A percentile compares a stretch with the other conserved stretches of the same genome.
These are phyloP conservation scores for Stagonosporopsis rhizophila DNA, from an alignment of 2,329 filamentous ascomycete species.

Conservation along the genomic window DNA sequence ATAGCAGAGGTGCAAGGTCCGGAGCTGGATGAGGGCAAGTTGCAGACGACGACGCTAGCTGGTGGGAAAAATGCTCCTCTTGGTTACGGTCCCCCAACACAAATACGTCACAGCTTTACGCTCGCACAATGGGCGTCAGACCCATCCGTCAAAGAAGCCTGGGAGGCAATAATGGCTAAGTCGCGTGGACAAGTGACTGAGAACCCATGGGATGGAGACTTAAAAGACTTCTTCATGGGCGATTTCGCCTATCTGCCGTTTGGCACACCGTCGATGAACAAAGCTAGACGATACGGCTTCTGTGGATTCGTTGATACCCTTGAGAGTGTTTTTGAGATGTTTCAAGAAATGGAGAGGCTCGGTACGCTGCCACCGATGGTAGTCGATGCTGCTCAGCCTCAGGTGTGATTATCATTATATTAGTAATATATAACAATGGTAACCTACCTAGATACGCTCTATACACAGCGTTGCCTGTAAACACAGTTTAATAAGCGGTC, in stretches of 20 bases:
- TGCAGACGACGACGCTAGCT: background rate
- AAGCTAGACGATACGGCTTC: constrained; percentile 20
- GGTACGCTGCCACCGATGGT: constrained; percentile 18
- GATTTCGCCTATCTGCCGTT: constrained; percentile 12
- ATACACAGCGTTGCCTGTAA: no score
- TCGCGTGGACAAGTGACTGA: constrained; percentile 11
- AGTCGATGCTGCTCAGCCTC: constrained; percentile 12
- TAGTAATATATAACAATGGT: no score
- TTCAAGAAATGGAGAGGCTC: constrained; percentile 20
- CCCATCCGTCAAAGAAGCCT: background rate
- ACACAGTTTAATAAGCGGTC: no score
- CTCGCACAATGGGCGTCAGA: constrained; percentile 11
- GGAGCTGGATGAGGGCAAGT: background rate
- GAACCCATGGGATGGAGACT: constrained; percentile 11
- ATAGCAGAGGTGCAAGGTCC: background rate
- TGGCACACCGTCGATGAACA: constrained; percentile 14
- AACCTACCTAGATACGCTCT: no score
- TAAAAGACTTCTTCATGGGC: constrained; percentile 11
- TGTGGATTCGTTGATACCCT: constrained; percentile 19
- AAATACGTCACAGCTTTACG: background rate
- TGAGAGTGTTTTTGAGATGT: constrained; percentile 24
- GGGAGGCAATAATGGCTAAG: constrained; percentile 18
- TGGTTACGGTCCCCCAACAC: constrained; percentile 13
- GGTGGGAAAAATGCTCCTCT: constrained; percentile 16
- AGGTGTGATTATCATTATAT: background rate